Evolutionary conservation across 2,329 filamentous ascomycete species (phyloP).

Genomic region (Monosporascus ibericus): DNA sequence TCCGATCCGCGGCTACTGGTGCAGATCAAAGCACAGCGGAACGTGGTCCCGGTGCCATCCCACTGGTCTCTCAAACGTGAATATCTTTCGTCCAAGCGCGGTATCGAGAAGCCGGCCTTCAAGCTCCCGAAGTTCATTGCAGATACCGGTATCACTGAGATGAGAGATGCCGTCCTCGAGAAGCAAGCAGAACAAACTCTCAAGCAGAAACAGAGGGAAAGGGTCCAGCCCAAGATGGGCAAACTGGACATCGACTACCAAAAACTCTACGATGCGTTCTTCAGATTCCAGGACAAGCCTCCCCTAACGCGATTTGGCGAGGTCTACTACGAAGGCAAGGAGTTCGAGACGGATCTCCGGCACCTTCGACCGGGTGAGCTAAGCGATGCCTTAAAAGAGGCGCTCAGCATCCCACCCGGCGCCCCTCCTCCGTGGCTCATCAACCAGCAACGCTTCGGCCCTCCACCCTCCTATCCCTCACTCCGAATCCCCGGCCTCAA

Average conservation of each 20-base stretch:
- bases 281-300: conserved; percentile 94
- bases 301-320: conserved; percentile 91
- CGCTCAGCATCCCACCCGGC: conserved; percentile 86
- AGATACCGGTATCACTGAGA: conserved; percentile 94
- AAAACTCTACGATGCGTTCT: conserved; percentile 97
- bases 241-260: conserved; percentile 98
- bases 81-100: conserved; percentile 93
- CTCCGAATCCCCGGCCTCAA: conserved; percentile 92
- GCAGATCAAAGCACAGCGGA: conserved; percentile 90
- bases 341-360: conserved; percentile 90
- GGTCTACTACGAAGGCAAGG: conserved; percentile 99
- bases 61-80: conserved; percentile 97
- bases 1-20: conserved; percentile 84
- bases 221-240: conserved; percentile 92
- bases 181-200: conserved; percentile 89
- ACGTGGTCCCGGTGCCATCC: conserved; percentile 86
- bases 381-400: conserved; percentile 83
- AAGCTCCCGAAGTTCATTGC: conserved; percentile 92
- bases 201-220: conserved; percentile 92
- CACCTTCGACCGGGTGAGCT: conserved; percentile 87
- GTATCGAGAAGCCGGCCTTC: conserved; percentile 93
- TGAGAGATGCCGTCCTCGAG: conserved; percentile 93
- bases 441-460: conserved; percentile 90
- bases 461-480: conserved; percentile 91
- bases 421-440: conserved; percentile 96